These are phyloP conservation scores for Boeremia exigua DNA, from an alignment of 2,329 filamentous ascomycete species.

Conservation along the genomic window DNA sequence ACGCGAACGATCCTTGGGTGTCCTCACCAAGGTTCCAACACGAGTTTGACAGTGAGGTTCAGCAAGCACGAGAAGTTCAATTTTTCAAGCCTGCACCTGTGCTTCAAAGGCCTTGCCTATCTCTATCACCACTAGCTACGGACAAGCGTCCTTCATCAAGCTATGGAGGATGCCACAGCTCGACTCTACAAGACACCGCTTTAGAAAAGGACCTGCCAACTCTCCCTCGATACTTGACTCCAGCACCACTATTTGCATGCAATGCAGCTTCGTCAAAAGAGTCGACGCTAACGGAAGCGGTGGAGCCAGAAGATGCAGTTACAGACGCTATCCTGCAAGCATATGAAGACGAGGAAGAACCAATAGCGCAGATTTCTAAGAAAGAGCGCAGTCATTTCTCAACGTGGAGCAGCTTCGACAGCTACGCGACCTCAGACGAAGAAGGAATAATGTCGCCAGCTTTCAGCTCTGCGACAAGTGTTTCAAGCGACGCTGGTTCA, in stretches of 20 bases:
- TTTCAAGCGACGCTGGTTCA: conserved; percentile 34
- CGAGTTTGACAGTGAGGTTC: conserved; percentile 18
- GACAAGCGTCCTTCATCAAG: conserved; percentile 40
- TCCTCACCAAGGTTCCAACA: conserved; percentile 31
- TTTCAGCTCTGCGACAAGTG: conserved; percentile 42
- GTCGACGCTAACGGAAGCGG: conserved; percentile 5
- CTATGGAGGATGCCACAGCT: conserved; percentile 26
- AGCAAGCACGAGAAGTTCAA: conserved; percentile 21
- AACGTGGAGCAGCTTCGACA: conserved; percentile 39
- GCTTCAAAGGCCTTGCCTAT: conserved; percentile 25
- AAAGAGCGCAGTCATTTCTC: conserved; percentile 43
- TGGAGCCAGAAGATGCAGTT: conserved; percentile 1
- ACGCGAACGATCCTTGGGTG: conserved; percentile 39
- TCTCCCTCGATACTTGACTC: conserved; percentile 38
- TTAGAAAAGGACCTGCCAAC: conserved; percentile 40
- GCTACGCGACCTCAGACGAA: conserved; percentile 34
- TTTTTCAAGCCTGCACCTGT: conserved; percentile 26
- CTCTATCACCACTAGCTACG: conserved; percentile 21
- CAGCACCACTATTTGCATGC: conserved; percentile 40
- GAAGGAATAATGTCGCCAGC: conserved; percentile 38
- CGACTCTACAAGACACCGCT: conserved; percentile 22
- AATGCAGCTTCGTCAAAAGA: conserved; percentile 2
- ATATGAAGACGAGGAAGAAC: conserved; percentile 23
- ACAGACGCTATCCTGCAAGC: conserved; percentile 20
- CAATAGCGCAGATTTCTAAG: conserved; percentile 18